Evolutionary conservation across 2,329 filamentous ascomycete species (phyloP).

Genomic region (Diaporthe batatas): DNA sequence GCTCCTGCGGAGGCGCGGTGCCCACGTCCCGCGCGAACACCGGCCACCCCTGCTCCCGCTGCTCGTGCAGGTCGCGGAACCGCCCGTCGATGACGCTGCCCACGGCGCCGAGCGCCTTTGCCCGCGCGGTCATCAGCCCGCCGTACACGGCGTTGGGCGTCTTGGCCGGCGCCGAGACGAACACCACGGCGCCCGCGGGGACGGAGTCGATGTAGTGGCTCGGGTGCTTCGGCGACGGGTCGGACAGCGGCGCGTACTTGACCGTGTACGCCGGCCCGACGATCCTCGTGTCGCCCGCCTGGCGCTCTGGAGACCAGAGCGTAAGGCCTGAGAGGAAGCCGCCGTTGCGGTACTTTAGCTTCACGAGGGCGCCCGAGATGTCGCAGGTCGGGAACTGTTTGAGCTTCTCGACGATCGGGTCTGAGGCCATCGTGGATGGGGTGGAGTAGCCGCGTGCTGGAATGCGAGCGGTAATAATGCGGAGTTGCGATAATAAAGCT

Average conservation of each 20-base stretch:
- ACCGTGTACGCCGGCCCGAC: conserved; percentile 69
- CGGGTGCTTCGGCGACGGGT: conserved; percentile 59
- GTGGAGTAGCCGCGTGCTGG: conserved; percentile 7
- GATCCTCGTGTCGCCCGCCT: conserved; percentile 65
- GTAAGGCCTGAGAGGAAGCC: conserved; percentile 67
- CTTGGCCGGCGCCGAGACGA: conserved; percentile 61
- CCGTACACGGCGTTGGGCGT: conserved; percentile 67
- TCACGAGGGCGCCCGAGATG: conserved; percentile 65
- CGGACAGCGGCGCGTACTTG: conserved; percentile 61
- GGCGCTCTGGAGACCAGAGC: conserved; percentile 66
- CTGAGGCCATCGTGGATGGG: conserved; percentile 35
- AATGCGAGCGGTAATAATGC: background rate
- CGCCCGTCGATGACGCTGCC: conserved; percentile 66
- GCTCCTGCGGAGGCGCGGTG: conserved; percentile 58
- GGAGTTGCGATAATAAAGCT: background rate
- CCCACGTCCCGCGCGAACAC: conserved; percentile 61
- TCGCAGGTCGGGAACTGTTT: conserved; percentile 59
- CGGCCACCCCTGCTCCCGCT: conserved; percentile 61
- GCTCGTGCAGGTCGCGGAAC: conserved; percentile 66
- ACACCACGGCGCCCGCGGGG: conserved; percentile 61
- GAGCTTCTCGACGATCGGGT: conserved; percentile 51
- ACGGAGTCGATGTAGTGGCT: conserved; percentile 66
- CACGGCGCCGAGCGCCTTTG: conserved; percentile 57
- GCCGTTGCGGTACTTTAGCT: conserved; percentile 62
- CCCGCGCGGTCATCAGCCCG: conserved; percentile 65